Percentiles rank a stretch among this genome's conserved stretches.
Conservation (phyloP, 495 filamentous ascomycete species). For the Annulohypoxylon stygium region DNA sequence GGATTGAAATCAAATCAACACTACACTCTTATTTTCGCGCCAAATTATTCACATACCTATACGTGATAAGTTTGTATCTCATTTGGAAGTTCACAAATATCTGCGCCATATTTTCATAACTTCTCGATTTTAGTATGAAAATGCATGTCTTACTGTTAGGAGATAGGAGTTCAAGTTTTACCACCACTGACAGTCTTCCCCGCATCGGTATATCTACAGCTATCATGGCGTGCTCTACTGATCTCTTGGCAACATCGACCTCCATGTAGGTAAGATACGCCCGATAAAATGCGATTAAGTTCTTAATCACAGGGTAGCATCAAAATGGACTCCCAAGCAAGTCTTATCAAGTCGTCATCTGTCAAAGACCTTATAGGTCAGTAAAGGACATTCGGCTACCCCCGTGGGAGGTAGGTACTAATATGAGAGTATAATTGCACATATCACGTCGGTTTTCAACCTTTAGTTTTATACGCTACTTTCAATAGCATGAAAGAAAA, state of each 20-base stretch:
- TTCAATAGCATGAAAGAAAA: background rate
- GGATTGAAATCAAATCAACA: too few species aligned
- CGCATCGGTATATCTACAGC: constrained; percentile 30
- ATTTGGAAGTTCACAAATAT: too few species aligned
- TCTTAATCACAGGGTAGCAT: constrained; percentile 37
- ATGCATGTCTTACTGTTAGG: background rate
- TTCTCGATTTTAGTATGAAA: background rate
- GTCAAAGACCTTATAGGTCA: background rate
- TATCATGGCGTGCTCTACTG: constrained; percentile 12
- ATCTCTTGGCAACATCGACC: background rate
- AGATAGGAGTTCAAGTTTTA: background rate
- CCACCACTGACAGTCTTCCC: constrained; percentile 18
- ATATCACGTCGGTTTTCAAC: background rate
- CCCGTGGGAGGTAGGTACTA: background rate
- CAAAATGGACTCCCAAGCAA: constrained; percentile 1
- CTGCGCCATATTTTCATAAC: too few species aligned
- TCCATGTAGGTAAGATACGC: background rate
- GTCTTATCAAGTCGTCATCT: constrained; percentile 24
- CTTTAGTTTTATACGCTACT: background rate
- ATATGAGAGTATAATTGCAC: constrained; percentile 1
- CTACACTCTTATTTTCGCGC: too few species aligned
- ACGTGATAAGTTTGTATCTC: too few species aligned
- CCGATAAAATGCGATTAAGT: constrained; percentile 10
- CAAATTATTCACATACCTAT: too few species aligned
- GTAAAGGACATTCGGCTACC: background rate